Evolutionary conservation across 495 filamentous ascomycete genomes (phyloP), one percentile per base, ranked within the genome.

Genomic region (Astrothelium macrocarpum): DNA sequence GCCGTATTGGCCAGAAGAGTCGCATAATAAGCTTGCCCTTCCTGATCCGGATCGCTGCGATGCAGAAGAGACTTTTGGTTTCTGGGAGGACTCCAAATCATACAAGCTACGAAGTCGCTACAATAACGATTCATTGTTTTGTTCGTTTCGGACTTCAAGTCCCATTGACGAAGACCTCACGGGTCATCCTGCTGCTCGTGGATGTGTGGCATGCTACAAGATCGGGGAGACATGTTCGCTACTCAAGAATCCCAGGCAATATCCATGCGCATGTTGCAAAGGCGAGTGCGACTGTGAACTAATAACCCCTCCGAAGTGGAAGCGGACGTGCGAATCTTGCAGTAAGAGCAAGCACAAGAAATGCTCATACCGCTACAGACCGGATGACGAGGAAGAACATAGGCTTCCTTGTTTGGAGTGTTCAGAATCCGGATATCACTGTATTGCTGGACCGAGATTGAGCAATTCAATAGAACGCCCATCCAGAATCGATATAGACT

Each of bases 261-360:
- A 66, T 46, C 71, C 71, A 9, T 73, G 71, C 59, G 12, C 59
- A 7, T 56, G 53, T 11, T 73, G 71, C 61, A 32, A 25, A 11
- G 66, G 64, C n/a, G 66, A 66, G 20, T 39, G 56, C 20, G 71
- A 71, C 2, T 73, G 71, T 58, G 66, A 71, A 10, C 60, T 73
- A 0, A 58, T 71, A 31, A 66, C 34, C 5, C 59, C 67, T 25
- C 67, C 67, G 2, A 45, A n/a, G 1, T 23, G 32, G 32, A 73
- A 73, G 56, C 67, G 60, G 20, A 62, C 62, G 3, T 73, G 71
- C 58, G 67, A 71, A 59, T n/a, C 46, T 12, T 71, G 69, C 53
- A n/a, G n/a, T n/a, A 64, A 63, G 25, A 61, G 62, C n/a, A 26
- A 53, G 4, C 59, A 64, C 32, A 36, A 23, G 0, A 62, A 25